Conservation (phyloP, 2,329 filamentous ascomycete genomes). For the Pestalotiopsis sp. region DNA sequence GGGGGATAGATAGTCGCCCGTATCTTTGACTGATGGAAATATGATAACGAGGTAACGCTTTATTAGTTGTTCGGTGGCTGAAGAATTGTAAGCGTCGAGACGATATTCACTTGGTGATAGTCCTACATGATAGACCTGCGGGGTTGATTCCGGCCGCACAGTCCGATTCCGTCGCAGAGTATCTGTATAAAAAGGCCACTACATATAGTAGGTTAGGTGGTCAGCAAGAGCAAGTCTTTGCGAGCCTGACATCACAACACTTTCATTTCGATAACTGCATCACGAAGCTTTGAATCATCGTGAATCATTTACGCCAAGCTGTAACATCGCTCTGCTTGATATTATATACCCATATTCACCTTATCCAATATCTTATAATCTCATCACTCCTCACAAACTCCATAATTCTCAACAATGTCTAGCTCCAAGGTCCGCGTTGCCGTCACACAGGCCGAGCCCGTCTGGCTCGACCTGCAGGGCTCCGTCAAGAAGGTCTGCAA, state of each 20-base stretch:
- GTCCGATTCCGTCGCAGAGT: background rate
- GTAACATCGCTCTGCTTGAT: background rate
- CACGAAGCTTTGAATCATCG: background rate
- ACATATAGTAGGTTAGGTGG: background rate
- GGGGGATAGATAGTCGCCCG: background rate
- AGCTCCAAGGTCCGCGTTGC: constrained; percentile 35
- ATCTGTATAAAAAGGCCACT: background rate
- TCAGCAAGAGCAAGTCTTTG: background rate
- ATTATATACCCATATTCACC: background rate
- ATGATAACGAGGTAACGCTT: background rate
- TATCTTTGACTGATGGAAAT: background rate
- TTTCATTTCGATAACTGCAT: background rate
- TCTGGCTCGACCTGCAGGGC: constrained; percentile 52
- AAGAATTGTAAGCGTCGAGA: background rate
- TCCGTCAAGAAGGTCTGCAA: constrained; percentile 49
- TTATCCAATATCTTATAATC: background rate
- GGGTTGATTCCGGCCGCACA: background rate
- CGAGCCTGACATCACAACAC: background rate
- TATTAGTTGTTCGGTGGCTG: background rate
- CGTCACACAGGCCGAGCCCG: constrained; percentile 57
- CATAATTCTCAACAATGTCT: background rate
- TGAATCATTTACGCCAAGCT: background rate
- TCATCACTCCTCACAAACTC: background rate
- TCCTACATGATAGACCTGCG: background rate
- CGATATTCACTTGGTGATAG: background rate